phyloP scores from a whole-genome alignment of 2,329 filamentous ascomycete species.

The Ascocoryne sarcoides region DNA sequence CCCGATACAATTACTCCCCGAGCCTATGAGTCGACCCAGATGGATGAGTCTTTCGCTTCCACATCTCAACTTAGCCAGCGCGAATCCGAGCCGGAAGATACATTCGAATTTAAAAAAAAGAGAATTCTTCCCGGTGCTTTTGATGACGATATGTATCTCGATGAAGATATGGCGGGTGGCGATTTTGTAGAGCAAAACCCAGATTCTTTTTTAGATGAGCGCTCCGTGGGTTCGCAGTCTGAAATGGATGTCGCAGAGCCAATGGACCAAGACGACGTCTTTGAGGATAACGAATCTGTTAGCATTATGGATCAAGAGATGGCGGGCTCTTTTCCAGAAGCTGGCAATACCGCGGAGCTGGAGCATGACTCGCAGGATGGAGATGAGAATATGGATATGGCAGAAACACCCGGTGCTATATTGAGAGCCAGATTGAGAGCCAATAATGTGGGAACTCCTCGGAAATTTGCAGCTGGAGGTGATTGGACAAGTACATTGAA shows the following conservation, averaged over 20 bases:
- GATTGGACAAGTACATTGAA: slow-evolving; percentile 93
- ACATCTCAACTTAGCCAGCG: slow-evolving; percentile 30
- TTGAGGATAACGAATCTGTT: slow-evolving; percentile 68
- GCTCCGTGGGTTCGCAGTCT: slow-evolving; percentile 75
- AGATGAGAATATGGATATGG: slow-evolving; percentile 37
- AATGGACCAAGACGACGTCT: slow-evolving; percentile 56
- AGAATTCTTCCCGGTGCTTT: slow-evolving; percentile 70
- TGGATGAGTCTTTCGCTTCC: slow-evolving; percentile 28
- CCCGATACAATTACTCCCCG: slow-evolving; percentile 35
- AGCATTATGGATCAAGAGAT: slow-evolving; percentile 61
- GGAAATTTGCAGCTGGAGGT: slow-evolving; percentile 56
- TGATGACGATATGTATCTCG: slow-evolving; percentile 45
- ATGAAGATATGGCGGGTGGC: slow-evolving; percentile 43
- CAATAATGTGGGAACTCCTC: slow-evolving; percentile 50
- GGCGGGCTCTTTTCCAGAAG: slow-evolving; percentile 68
- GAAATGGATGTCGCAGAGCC: slow-evolving; percentile 43
- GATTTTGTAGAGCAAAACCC: slow-evolving; percentile 29
- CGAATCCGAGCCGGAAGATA: slow-evolving; percentile 29
- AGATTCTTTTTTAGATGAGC: slow-evolving; percentile 87
- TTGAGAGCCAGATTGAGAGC: slow-evolving; percentile 56
- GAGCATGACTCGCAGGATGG: slow-evolving; percentile 43
- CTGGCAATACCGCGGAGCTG: slow-evolving; percentile 70
- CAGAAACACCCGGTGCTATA: slow-evolving; percentile 51
- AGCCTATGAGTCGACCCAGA: slow-evolving; percentile 15
- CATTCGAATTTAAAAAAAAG: slow-evolving; percentile 29